Evolutionary conservation across 805 yeast genomes (phyloP), one percentile per base, ranked within the genome.

Genomic region (Wickerhamiella brachini): DNA sequence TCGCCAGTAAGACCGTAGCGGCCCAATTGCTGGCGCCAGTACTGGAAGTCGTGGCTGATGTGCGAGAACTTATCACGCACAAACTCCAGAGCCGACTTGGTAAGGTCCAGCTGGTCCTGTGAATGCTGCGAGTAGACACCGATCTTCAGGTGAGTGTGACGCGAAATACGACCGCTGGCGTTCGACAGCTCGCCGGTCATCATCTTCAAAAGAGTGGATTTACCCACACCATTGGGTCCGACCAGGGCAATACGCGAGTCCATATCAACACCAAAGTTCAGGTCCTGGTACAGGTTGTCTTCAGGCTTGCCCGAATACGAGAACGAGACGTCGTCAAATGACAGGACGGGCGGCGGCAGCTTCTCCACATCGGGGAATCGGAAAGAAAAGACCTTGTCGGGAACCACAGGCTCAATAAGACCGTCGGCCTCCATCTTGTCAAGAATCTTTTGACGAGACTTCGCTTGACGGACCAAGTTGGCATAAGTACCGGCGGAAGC

Each of bases 381-480:
- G 80, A 93, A 93, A 1, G 93, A 79, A 70, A 93, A 93, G 24
- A 89, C 95, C 73, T 80, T 87, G 70, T 93, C 98, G 49, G 85
- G 83, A 52, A 79, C 88, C 61, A 93, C 98, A 50, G 95, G 83
- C 72, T 85, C 85, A 65, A 93, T 85, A 20, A 71, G 60, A 66
- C 98, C 98, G 68, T 93, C 98, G 61, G 98, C 97, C 75, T 93
- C 98, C 98, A 93, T 93, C 83, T 93, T 93, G 74, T 93, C 98
- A 70, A 93, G 77, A 68, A 93, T 93, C 83, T 93, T 93, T 78
- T 93, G 98, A 75, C 97, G 86, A 34, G 98, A 93, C 73, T 93
- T 93, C 58, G 98, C 98, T 74, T 93, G 98, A 70, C 85, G 87
- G 53, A 93, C 98, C 75, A 93, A 77, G 74, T 93, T 93, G 56